A percentile compares a stretch with the other conserved stretches of the same genome.
Conservation (phyloP, 176 grass and related monocot species). For the Lolium perenne region DNA sequence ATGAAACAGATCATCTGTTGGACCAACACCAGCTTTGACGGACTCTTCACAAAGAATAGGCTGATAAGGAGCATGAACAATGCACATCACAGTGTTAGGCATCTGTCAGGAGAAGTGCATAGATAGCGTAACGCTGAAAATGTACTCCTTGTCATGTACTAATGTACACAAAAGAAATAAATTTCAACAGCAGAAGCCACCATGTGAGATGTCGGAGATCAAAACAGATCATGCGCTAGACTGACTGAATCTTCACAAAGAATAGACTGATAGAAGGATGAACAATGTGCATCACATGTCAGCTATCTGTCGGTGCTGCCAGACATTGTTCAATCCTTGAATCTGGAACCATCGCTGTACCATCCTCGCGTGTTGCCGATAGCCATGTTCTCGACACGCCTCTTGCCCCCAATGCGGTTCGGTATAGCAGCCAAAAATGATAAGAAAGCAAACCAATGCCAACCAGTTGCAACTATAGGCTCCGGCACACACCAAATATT, state of each 20-base stretch:
- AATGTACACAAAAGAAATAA: too few species aligned
- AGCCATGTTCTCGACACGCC: background rate
- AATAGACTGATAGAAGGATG: background rate
- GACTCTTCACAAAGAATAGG: background rate
- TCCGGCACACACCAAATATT: constrained; percentile 5
- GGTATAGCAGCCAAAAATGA: constrained; percentile 7
- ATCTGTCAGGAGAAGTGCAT: background rate
- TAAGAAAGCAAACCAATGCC: background rate
- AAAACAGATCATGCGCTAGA: background rate
- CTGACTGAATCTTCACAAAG: background rate
- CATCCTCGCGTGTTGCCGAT: background rate
- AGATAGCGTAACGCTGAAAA: background rate
- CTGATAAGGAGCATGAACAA: background rate
- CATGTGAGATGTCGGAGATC: constrained; percentile 1
- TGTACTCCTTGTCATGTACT: too few species aligned
- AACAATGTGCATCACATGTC: background rate
- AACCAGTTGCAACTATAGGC: background rate
- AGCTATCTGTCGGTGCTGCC: background rate
- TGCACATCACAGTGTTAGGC: background rate
- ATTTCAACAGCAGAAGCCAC: too few species aligned
- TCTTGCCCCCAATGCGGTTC: background rate
- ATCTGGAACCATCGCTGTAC: background rate
- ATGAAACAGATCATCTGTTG: background rate
- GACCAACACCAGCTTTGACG: background rate
- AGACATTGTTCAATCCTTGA: background rate